phyloP scores from a whole-genome alignment of 2,329 filamentous ascomycete species.

The Macroventuria anomochaeta region DNA sequence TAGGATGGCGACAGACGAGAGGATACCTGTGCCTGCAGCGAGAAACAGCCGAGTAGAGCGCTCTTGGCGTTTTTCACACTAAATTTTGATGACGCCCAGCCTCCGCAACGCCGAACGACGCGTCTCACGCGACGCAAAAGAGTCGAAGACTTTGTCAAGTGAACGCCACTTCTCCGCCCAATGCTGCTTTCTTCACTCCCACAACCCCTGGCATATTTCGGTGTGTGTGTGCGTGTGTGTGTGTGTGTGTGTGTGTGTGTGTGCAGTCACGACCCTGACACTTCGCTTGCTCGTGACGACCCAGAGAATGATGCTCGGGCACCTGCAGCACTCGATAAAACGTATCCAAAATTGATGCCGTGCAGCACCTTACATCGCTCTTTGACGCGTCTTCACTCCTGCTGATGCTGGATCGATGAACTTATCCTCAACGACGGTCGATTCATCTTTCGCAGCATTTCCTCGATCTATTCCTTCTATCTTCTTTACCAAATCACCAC shows the following conservation, averaged over 20 bases:
- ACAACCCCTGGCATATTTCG: background rate
- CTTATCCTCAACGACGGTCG: no score
- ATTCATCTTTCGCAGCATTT: no score
- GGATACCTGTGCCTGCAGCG: constrained; percentile 16
- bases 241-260: background rate
- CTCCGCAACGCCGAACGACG: constrained; percentile 11
- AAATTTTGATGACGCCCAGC: constrained; percentile 17
- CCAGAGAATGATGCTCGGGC: background rate
- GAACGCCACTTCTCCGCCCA: background rate
- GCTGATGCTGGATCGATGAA: background rate
- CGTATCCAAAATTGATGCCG: background rate
- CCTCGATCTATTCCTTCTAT: no score
- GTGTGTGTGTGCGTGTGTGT: background rate
- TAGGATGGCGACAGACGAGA: constrained; percentile 17
- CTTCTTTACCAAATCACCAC: background rate
- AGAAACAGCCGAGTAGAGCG: constrained; percentile 10
- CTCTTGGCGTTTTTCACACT: constrained; percentile 14
- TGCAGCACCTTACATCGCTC: background rate
- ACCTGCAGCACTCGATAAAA: background rate
- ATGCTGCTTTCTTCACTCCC: background rate
- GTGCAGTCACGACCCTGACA: background rate
- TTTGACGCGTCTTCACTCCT: background rate
- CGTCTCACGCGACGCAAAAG: constrained; percentile 13
- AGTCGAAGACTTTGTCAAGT: background rate
- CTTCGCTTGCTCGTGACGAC: constrained; percentile 1